phyloP scores from a whole-genome alignment of 129 eudicot species.

The Apium graveolens region DNA sequence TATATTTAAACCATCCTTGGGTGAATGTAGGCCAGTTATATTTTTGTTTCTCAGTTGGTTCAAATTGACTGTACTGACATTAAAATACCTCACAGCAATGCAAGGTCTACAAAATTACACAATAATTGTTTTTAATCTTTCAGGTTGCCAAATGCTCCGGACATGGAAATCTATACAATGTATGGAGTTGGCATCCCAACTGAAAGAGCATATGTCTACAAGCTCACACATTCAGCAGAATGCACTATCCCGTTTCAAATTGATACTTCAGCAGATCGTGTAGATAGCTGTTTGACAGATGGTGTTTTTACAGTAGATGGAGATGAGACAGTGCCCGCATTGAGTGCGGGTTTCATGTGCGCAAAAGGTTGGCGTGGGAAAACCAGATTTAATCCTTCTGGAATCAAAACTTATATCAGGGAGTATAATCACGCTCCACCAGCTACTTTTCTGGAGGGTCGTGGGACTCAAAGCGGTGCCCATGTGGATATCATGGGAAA shows the following conservation, averaged over 20 bases:
- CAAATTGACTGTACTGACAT: not conserved
- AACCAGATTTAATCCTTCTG: slow-evolving; percentile 90
- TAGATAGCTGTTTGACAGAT: slow-evolving; percentile 45
- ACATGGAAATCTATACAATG: slow-evolving; percentile 83
- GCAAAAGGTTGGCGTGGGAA: slow-evolving; percentile 99
- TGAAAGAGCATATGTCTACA: slow-evolving; percentile 81
- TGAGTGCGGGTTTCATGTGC: slow-evolving; percentile 93
- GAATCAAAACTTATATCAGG: slow-evolving; percentile 53
- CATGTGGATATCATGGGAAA: slow-evolving; percentile 99
- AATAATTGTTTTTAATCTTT: not conserved
- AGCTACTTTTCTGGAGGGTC: slow-evolving; percentile 74
- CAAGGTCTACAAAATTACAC: not conserved
- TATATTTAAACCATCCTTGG: not conserved
- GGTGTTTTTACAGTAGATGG: slow-evolving; percentile 81
- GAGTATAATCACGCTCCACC: slow-evolving; percentile 96
- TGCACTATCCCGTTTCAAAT: slow-evolving; percentile 92
- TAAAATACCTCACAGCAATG: not conserved
- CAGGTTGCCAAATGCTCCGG: slow-evolving; percentile 97
- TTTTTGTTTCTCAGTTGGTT: not conserved
- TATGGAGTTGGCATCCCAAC: slow-evolving; percentile 94
- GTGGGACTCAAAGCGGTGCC: slow-evolving; percentile 96
- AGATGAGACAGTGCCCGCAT: slow-evolving; percentile 85
- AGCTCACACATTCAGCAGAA: slow-evolving; percentile 49
- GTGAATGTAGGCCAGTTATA: not conserved
- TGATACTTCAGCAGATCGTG: slow-evolving; percentile 65